Conservation (phyloP, 116 monocot genomes). For the Phalaenopsis hybrid region DNA sequence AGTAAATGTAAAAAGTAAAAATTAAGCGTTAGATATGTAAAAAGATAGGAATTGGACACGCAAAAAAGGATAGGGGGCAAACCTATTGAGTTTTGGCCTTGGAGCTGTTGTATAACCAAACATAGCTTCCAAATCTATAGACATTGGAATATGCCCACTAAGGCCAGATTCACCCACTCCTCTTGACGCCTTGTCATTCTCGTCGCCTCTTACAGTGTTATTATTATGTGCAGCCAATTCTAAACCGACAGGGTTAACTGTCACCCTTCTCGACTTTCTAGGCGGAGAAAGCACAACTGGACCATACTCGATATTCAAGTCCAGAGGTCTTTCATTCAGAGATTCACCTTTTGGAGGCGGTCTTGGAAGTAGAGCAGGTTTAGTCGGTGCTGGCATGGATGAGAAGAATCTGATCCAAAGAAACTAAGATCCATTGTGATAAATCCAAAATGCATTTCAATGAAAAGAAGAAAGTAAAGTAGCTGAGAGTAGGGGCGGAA, state of each 20-base stretch:
- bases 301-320: slow-evolving; percentile 37
- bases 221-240: slow-evolving; percentile 25
- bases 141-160: slow-evolving; percentile 71
- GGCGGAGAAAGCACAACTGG: slow-evolving; percentile 81
- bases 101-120: slow-evolving; percentile 51
- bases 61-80: background rate
- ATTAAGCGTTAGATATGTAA: too few relatives aligned
- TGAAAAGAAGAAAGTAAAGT: background rate
- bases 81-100: slow-evolving; percentile 77
- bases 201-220: background rate
- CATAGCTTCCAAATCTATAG: slow-evolving; percentile 64
- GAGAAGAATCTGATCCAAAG: slow-evolving; percentile 65
- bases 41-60: too few relatives aligned
- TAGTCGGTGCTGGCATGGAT: slow-evolving; percentile 75
- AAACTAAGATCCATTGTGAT: background rate
- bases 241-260: slow-evolving; percentile 29
- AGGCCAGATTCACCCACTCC: slow-evolving; percentile 32
- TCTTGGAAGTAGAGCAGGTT: slow-evolving; percentile 72
- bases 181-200: slow-evolving; percentile 28
- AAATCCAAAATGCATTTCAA: background rate
- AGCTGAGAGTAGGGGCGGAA: too few relatives aligned
- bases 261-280: slow-evolving; percentile 82
- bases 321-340: slow-evolving; percentile 29
- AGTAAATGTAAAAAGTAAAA: too few relatives aligned
- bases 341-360: slow-evolving; percentile 68